Evolutionary conservation across 2,329 filamentous ascomycete species (phyloP).

Genomic region (Phaeosphaeria sp.): DNA sequence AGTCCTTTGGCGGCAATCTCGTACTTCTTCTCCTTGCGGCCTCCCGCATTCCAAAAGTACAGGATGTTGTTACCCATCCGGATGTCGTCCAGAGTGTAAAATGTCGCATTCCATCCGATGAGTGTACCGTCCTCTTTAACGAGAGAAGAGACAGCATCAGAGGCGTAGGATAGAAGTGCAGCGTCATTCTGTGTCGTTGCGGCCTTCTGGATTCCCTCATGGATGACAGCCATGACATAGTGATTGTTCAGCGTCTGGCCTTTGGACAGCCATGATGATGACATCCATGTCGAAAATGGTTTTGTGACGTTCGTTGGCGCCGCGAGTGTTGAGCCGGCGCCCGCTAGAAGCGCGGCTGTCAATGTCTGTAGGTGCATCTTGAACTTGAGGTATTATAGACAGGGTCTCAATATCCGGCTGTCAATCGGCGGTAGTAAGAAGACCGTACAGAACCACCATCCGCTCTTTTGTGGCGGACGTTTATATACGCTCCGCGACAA

Average conservation of each 20-base stretch:
- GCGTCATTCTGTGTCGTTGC: slow-evolving; percentile 54
- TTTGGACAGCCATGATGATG: slow-evolving; percentile 57
- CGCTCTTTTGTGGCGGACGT: neutral
- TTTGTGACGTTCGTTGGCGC: slow-evolving; percentile 25
- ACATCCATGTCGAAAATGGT: slow-evolving; percentile 52
- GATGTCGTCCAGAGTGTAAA: slow-evolving; percentile 59
- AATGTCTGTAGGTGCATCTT: slow-evolving; percentile 36
- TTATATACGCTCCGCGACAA: slow-evolving; percentile 15
- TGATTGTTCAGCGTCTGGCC: slow-evolving; percentile 49
- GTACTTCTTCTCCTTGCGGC: slow-evolving; percentile 54
- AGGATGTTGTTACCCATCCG: slow-evolving; percentile 62
- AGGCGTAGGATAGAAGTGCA: slow-evolving; percentile 55
- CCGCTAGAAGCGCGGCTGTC: slow-evolving; percentile 26
- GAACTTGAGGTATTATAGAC: slow-evolving; percentile 15
- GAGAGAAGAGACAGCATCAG: slow-evolving; percentile 56
- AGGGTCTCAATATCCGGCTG: slow-evolving; percentile 3
- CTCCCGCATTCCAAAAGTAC: slow-evolving; percentile 56
- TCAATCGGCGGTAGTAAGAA: neutral
- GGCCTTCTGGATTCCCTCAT: slow-evolving; percentile 56
- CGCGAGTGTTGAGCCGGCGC: slow-evolving; percentile 28
- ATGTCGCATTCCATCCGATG: slow-evolving; percentile 54
- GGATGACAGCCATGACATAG: slow-evolving; percentile 57
- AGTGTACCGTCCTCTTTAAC: slow-evolving; percentile 58
- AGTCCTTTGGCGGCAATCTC: slow-evolving; percentile 57
- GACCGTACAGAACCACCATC: neutral